phyloP scores from a whole-genome alignment of 2,329 filamentous ascomycete genomes.

The Fusarium ramigenum region DNA sequence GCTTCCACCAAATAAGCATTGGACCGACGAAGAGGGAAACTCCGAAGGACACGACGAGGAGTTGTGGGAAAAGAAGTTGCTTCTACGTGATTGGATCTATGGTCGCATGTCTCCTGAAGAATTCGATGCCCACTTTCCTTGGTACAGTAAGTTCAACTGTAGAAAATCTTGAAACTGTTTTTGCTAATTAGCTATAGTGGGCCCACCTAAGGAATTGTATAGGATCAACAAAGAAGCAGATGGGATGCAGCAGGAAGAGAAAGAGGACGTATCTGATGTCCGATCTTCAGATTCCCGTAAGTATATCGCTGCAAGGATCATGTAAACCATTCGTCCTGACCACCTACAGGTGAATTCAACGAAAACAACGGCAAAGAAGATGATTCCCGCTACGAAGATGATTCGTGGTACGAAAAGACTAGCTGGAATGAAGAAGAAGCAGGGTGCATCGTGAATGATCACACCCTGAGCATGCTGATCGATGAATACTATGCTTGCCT shows the following conservation, averaged over 20 bases:
- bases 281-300: not conserved
- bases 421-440: not conserved
- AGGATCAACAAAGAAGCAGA: not conserved
- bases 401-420: no score
- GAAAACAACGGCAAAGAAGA: no score
- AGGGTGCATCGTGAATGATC: not conserved
- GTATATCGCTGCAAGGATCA: not conserved
- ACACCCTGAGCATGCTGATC: not conserved
- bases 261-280: not conserved
- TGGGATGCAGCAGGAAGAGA: not conserved
- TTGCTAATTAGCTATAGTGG: not conserved
- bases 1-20: not conserved
- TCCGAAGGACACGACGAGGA: no score
- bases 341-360: not conserved
- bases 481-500: not conserved
- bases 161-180: accelerated
- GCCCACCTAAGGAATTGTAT: not conserved
- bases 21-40: not conserved
- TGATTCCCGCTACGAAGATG: no score
- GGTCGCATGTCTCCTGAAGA: not conserved
- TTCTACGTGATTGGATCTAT: not conserved
- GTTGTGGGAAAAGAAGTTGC: not conserved
- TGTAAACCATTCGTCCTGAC: not conserved
- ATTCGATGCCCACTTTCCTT: not conserved
- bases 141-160: not conserved